Conservation (phyloP, 2,329 filamentous ascomycete species). For the Pyrenochaeta sp. region DNA sequence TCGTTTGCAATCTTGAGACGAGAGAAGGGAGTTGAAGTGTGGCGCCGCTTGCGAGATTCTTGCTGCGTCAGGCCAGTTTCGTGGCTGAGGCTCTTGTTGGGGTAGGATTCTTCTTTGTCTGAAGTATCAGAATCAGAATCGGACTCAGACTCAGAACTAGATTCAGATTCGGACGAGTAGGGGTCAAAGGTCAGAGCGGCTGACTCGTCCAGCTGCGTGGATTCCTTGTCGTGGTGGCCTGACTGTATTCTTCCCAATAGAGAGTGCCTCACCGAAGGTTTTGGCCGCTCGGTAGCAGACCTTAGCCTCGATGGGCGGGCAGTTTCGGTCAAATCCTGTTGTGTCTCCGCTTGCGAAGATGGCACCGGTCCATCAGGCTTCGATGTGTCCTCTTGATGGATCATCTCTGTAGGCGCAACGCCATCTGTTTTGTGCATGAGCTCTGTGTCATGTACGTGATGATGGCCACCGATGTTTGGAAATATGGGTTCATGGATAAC, state of each 20-base stretch:
- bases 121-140: conserved; percentile 24
- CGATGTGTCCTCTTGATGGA: neutral
- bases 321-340: conserved; percentile 8
- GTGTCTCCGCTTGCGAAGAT: neutral
- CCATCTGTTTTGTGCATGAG: conserved; percentile 15
- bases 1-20: conserved; percentile 70
- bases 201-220: conserved; percentile 22
- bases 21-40: conserved; percentile 51
- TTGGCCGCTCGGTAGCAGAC: conserved; percentile 43
- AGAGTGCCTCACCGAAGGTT: conserved; percentile 29
- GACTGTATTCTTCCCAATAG: conserved; percentile 29
- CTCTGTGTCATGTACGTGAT: conserved; percentile 7
- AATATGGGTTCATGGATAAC: conserved; percentile 34
- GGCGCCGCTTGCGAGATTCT: conserved; percentile 13
- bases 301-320: conserved; percentile 34
- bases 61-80: conserved; percentile 13
- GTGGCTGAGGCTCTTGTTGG: conserved; percentile 25
- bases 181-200: conserved; percentile 44
- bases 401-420: neutral
- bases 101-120: conserved; percentile 31
- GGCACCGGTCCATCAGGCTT: neutral
- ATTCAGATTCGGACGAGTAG: conserved; percentile 34
- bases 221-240: conserved; percentile 14
- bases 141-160: neutral
- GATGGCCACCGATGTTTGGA: conserved; percentile 23